Conservation (phyloP, 257 asterid species). For the Penstemon davidsonii region DNA sequence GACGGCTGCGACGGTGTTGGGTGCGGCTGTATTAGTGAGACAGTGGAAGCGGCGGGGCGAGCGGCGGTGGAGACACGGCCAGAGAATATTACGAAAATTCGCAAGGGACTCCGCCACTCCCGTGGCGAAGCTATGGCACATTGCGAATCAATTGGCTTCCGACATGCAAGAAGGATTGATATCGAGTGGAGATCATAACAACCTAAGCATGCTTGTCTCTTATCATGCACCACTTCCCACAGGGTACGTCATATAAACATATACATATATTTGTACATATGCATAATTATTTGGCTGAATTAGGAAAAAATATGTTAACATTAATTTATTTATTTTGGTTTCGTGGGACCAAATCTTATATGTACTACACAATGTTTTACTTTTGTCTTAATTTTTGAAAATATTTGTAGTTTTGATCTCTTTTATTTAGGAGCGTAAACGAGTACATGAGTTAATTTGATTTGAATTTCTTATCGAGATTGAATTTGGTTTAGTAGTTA, state of each 20-base stretch:
- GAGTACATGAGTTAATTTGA: too few species aligned
- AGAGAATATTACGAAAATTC: constrained; percentile 57
- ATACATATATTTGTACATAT: neutral
- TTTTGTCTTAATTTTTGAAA: too few species aligned
- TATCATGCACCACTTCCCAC: constrained; percentile 56
- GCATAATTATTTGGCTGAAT: neutral
- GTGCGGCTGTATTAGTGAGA: constrained; percentile 37
- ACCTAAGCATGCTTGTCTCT: constrained; percentile 49
- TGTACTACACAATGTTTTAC: too few species aligned
- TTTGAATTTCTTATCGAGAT: too few species aligned
- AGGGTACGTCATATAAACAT: constrained; percentile 40
- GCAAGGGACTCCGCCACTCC: constrained; percentile 68
- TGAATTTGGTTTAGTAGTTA: too few species aligned
- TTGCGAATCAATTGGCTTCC: constrained; percentile 54
- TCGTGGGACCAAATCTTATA: too few species aligned
- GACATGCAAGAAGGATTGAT: constrained; percentile 51
- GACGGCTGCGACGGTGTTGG: constrained; percentile 44
- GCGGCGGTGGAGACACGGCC: constrained; percentile 50
- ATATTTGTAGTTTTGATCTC: too few species aligned
- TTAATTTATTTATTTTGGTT: neutral
- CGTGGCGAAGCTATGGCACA: constrained; percentile 53
- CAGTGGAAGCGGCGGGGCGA: constrained; percentile 49
- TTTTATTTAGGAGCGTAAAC: too few species aligned
- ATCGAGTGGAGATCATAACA: constrained; percentile 29
- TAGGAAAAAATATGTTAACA: neutral